Evolutionary conservation across 257 asterid species (phyloP).

Genomic region (Handroanthus guayacan): DNA sequence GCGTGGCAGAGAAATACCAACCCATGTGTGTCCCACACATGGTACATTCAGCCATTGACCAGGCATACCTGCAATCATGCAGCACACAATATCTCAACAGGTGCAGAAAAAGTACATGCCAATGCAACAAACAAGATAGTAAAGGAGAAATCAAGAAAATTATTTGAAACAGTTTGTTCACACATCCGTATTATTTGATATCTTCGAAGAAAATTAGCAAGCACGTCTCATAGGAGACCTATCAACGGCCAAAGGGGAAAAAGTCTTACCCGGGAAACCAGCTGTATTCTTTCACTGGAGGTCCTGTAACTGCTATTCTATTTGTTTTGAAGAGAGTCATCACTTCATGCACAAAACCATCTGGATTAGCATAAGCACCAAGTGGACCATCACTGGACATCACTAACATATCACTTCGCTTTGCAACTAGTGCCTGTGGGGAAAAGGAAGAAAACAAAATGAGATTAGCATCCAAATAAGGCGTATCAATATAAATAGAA

Average conservation of each 20-base stretch:
- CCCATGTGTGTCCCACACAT: not conserved
- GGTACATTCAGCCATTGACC: conserved; percentile 1
- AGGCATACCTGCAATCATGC: not conserved
- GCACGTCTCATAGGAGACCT: not conserved
- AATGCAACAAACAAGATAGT: too few relatives aligned
- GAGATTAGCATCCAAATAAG: conserved; percentile 26
- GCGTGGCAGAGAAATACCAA: not conserved
- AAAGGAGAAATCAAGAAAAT: too few relatives aligned
- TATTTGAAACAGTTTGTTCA: not conserved
- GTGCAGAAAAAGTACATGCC: not conserved
- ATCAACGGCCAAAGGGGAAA: conserved; percentile 7
- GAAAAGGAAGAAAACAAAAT: conserved; percentile 22
- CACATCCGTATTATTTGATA: not conserved
- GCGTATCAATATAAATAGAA: not conserved
- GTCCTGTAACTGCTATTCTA: conserved; percentile 73
- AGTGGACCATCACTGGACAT: conserved; percentile 99
- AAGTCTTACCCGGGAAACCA: conserved; percentile 96
- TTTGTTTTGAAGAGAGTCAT: conserved; percentile 74
- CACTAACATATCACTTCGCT: conserved; percentile 90
- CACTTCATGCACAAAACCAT: conserved; percentile 93
- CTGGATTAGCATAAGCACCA: conserved; percentile 87
- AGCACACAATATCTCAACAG: not conserved
- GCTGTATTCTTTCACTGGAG: conserved; percentile 78
- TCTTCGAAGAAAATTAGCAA: not conserved
- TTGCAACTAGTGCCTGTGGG: conserved; percentile 72